A percentile compares a stretch with the other conserved stretches of the same genome.
Evolutionary conservation across 352 stramenopile genomes (phyloP).

Genomic region (Globisporangium okanoganense): DNA sequence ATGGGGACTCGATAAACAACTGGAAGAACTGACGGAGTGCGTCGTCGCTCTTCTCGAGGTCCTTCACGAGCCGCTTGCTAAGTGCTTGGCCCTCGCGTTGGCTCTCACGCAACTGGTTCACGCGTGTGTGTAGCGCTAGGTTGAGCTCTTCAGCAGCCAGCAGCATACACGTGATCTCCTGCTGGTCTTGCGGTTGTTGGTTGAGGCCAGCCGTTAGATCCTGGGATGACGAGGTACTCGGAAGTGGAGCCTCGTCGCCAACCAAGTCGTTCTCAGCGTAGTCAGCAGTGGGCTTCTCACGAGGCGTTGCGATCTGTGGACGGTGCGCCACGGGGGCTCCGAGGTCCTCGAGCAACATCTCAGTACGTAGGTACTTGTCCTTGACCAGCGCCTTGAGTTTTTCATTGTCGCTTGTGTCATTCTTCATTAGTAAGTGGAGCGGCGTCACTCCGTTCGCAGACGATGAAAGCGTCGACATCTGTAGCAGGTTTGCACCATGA

Average conservation of each 20-base stretch:
- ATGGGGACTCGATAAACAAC: constrained; percentile 12
- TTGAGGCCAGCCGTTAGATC: neutral
- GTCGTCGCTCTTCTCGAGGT: constrained; percentile 49
- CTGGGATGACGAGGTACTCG: neutral
- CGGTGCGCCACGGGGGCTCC: constrained; percentile 13
- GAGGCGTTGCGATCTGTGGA: neutral
- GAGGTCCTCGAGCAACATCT: constrained; percentile 41
- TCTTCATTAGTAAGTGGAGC: constrained; percentile 47
- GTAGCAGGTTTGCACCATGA: constrained; percentile 44
- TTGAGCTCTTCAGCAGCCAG: constrained; percentile 52
- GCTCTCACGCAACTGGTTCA: constrained; percentile 23
- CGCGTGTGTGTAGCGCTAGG: constrained; percentile 36
- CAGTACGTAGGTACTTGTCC: constrained; percentile 30
- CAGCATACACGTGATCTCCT: constrained; percentile 36
- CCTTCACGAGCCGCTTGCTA: constrained; percentile 25
- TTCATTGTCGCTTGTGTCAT: constrained; percentile 41
- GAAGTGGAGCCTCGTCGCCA: neutral
- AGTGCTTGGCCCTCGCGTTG: constrained; percentile 16
- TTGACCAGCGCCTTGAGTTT: constrained; percentile 40
- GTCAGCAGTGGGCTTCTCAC: neutral
- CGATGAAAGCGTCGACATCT: constrained; percentile 39
- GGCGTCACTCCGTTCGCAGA: constrained; percentile 38
- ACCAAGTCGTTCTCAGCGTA: neutral
- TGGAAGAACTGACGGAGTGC: constrained; percentile 39
- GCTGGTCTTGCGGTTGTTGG: neutral